Evolutionary conservation across 768 basidiomycete genomes (phyloP), one percentile per base, ranked within the genome.

Genomic region (Trametes maxima): DNA sequence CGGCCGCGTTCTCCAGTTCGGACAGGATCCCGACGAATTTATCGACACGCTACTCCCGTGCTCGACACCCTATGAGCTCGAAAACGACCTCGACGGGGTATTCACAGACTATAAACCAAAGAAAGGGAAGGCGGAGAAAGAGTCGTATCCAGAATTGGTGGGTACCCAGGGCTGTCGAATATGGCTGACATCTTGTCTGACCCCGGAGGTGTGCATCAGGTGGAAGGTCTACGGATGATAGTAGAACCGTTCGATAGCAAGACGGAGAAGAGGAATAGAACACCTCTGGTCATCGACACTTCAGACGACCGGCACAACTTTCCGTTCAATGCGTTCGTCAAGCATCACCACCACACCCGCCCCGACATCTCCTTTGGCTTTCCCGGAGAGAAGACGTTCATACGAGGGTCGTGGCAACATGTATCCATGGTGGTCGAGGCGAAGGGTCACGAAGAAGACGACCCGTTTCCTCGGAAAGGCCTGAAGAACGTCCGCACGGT

Each of bases 401-500:
- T 33, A 33, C 17, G 14, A 5, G 11, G 37, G 7, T 5, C 21
- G 33, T 63, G 62, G 62, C 36, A 44, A 14, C 49, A 58, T n/a
- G 49, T 63, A 46, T 35, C 57, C 25, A 40, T 46, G 21, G 54
- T 57, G 14, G 28, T 59, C 24, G 57, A 59, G 22, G 62, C 33
- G 5, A 59, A 53, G 43, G 14, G 5, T 19, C 19, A 24, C 4
- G 48, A 50, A 6, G 22, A 5, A 0, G 39, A 64, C 10, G 57
- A 49, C 17, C 44, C 47, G 5, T 47, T 51, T 17, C 7, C n/a
- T n/a, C 17, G 19, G 16, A 35, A 50, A 3, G 48, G 39, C 16
- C n/a, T n/a, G 2, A 39, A 21, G 7, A 43, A 57, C 55, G 7
- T 11, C 2, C 13, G 25, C 8, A 50, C 55, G 1, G 35, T 60